These are phyloP conservation scores for Obelidium mucronatum DNA, from an alignment of 192 early-diverging fungal genomes.

Conservation along the genomic window DNA sequence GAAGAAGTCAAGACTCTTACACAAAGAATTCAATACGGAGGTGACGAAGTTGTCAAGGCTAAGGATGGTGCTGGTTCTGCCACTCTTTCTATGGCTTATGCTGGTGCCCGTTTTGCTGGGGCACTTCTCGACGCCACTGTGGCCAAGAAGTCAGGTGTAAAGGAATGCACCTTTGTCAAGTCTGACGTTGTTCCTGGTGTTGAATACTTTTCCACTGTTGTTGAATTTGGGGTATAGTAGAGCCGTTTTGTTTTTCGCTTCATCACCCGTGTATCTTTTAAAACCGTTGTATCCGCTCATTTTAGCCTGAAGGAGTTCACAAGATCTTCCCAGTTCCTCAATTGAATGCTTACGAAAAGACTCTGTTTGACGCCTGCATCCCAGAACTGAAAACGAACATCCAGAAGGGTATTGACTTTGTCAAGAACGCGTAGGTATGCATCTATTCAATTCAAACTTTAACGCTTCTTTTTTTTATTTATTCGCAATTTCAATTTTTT, in stretches of 20 bases:
- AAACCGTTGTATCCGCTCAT: neutral
- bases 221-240: constrained; percentile 66
- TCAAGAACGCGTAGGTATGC: constrained; percentile 50
- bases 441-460: too few relatives aligned
- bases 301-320: constrained; percentile 57
- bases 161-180: constrained; percentile 66
- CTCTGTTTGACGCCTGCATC: constrained; percentile 61
- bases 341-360: constrained; percentile 61
- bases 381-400: constrained; percentile 69
- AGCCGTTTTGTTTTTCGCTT: constrained; percentile 25
- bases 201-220: constrained; percentile 67
- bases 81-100: constrained; percentile 71
- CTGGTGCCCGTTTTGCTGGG: constrained; percentile 65
- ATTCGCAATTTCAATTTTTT: too few relatives aligned
- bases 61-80: constrained; percentile 70
- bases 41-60: constrained; percentile 75
- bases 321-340: constrained; percentile 62
- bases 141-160: constrained; percentile 62
- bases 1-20: constrained; percentile 61
- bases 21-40: constrained; percentile 71
- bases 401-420: constrained; percentile 83
- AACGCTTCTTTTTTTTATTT: too few relatives aligned
- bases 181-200: constrained; percentile 53
- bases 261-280: neutral
- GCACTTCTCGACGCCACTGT: constrained; percentile 60